Conservation (phyloP, 352 stramenopile genomes). For the Globisporangium nagaii region DNA sequence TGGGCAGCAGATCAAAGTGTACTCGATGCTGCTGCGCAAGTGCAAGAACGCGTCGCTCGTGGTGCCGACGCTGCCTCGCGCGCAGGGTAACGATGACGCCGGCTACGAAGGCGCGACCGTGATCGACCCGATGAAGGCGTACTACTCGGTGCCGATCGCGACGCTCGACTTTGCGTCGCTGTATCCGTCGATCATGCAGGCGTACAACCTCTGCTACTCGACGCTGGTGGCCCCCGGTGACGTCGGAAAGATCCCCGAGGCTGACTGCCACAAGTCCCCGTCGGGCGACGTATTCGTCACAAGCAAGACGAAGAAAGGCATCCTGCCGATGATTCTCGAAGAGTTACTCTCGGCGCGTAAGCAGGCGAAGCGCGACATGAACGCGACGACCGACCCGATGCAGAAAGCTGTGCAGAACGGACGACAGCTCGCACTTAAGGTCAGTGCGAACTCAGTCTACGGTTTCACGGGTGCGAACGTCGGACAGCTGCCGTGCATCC, state of each 20-base stretch:
- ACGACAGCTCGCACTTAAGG: slow-evolving; percentile 94
- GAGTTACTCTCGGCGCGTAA: slow-evolving; percentile 97
- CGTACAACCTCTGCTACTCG: slow-evolving; percentile 99
- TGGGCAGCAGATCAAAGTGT: slow-evolving; percentile 99
- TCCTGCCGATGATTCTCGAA: slow-evolving; percentile 98
- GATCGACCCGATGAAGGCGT: slow-evolving; percentile 98
- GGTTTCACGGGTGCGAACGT: slow-evolving; percentile 99
- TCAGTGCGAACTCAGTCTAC: slow-evolving; percentile 99
- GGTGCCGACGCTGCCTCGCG: slow-evolving; percentile 94
- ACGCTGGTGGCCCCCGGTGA: slow-evolving; percentile 91
- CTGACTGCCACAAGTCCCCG: slow-evolving; percentile 91
- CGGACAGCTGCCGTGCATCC: slow-evolving; percentile 97
- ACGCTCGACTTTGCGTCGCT: slow-evolving; percentile 99
- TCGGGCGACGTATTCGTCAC: slow-evolving; percentile 96
- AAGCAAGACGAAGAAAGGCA: slow-evolving; percentile 94
- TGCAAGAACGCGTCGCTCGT: slow-evolving; percentile 92
- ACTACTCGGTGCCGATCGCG: slow-evolving; percentile 98
- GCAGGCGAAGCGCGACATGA: slow-evolving; percentile 99
- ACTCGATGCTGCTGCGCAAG: slow-evolving; percentile 98
- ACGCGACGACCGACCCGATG: slow-evolving; percentile 97
- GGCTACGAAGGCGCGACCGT: slow-evolving; percentile 99
- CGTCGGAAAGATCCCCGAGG: slow-evolving; percentile 47
- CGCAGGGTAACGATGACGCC: slow-evolving; percentile 69
- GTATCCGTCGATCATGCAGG: slow-evolving; percentile 99
- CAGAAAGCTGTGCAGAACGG: slow-evolving; percentile 99